Conservation (phyloP, 106 monocot species). For the Apostasia shenzhenica region DNA sequence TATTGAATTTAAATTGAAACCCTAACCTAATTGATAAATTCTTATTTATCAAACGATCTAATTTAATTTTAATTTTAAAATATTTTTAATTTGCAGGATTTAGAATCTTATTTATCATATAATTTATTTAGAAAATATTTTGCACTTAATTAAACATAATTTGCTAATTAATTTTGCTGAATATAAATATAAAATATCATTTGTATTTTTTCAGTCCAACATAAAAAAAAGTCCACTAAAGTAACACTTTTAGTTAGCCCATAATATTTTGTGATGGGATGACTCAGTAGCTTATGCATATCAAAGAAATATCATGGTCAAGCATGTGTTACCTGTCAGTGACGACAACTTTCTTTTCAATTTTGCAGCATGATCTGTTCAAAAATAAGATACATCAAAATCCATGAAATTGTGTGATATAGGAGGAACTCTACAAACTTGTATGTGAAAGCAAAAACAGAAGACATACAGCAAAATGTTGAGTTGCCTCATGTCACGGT, state of each 20-base stretch:
- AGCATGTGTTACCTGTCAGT: slow-evolving; percentile 63
- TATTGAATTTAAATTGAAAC: too few relatives aligned
- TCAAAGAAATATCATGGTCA: background rate
- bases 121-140: too few relatives aligned
- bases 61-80: too few relatives aligned
- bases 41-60: too few relatives aligned
- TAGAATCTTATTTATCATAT: too few relatives aligned
- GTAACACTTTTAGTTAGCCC: slow-evolving; percentile 4
- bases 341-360: slow-evolving; percentile 79
- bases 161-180: too few relatives aligned
- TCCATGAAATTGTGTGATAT: slow-evolving; percentile 1
- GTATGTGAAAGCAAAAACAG: background rate
- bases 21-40: too few relatives aligned
- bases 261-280: background rate
- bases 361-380: slow-evolving; percentile 58
- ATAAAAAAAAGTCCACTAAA: background rate
- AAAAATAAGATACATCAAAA: slow-evolving; percentile 2
- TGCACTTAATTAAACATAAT: too few relatives aligned
- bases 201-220: too few relatives aligned
- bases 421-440: slow-evolving; percentile 4
- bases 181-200: too few relatives aligned
- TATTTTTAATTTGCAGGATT: too few relatives aligned
- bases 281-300: background rate
- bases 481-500: slow-evolving; percentile 77
- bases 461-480: slow-evolving; percentile 64